Percentiles rank a stretch among this genome's conserved stretches.
phyloP scores from a whole-genome alignment of 768 basidiomycete genomes.

The Cubamyces lactineus region DNA sequence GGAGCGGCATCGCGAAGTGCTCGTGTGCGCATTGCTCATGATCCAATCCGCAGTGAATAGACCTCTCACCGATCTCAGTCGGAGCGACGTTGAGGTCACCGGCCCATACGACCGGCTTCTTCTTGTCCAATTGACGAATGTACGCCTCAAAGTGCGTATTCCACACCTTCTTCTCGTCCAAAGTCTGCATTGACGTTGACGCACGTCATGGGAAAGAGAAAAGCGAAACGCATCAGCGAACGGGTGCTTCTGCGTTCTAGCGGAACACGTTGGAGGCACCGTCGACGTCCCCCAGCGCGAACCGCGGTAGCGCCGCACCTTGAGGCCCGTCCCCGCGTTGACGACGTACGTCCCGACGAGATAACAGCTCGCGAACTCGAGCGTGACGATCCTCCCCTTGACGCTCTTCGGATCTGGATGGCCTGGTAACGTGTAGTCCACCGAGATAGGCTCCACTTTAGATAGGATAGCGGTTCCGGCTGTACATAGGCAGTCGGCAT shows the following conservation, averaged over 20 bases:
- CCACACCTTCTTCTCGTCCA: conserved; percentile 80
- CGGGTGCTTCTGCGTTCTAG: neutral
- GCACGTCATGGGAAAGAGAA: neutral
- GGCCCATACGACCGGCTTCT: conserved; percentile 86
- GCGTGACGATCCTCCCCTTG: conserved; percentile 78
- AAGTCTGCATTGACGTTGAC: conserved; percentile 49
- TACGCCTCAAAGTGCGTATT: conserved; percentile 75
- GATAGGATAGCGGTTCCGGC: conserved; percentile 84
- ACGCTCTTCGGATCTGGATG: conserved; percentile 66
- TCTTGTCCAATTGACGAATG: conserved; percentile 69
- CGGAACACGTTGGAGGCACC: neutral
- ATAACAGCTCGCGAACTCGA: conserved; percentile 76
- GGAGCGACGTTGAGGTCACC: conserved; percentile 90
- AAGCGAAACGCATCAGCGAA: neutral
- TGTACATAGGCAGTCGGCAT: conserved; percentile 31
- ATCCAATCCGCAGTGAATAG: neutral
- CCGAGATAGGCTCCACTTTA: conserved; percentile 70
- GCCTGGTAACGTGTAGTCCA: conserved; percentile 70
- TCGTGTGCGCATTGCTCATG: neutral
- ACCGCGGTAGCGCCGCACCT: conserved; percentile 46
- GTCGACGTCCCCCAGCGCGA: neutral
- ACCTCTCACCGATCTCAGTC: conserved; percentile 59
- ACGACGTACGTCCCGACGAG: conserved; percentile 83
- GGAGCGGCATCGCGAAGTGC: neutral
- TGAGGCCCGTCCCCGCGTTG: conserved; percentile 78